These are phyloP conservation scores for Gautieria morchelliformis DNA, from an alignment of 768 basidiomycete species.

Conservation along the genomic window DNA sequence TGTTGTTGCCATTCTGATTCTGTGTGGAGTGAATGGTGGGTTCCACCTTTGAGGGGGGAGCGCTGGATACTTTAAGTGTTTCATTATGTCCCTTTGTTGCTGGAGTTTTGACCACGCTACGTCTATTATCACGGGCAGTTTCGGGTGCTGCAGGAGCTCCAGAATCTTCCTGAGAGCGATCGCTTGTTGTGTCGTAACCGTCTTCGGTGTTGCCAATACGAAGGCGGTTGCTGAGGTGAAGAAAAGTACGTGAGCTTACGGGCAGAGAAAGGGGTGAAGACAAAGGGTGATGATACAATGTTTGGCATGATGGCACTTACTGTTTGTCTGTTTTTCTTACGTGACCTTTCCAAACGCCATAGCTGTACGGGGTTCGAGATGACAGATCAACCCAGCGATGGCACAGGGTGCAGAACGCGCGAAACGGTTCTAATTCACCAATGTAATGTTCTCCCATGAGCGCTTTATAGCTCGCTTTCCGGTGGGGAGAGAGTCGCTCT, in stretches of 20 bases:
- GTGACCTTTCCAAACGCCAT: slow-evolving; percentile 8
- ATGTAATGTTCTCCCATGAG: background rate
- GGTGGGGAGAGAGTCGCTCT: slow-evolving; percentile 1
- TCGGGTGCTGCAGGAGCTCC: background rate
- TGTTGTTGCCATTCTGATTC: background rate
- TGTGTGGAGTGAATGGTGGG: background rate
- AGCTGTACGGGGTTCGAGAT: slow-evolving; percentile 2
- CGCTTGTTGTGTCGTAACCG: slow-evolving; percentile 1
- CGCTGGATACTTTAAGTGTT: background rate
- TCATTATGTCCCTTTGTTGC: background rate
- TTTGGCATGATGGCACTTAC: background rate
- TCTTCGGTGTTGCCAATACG: background rate
- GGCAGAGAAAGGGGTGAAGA: background rate
- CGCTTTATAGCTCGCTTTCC: slow-evolving; percentile 3
- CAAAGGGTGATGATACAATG: background rate
- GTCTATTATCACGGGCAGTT: background rate
- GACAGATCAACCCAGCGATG: slow-evolving; percentile 4
- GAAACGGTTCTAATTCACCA: slow-evolving; percentile 57
- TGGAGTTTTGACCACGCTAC: background rate
- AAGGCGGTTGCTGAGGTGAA: background rate
- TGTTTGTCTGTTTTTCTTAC: slow-evolving; percentile 1
- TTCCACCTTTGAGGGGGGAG: background rate
- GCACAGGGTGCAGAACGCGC: slow-evolving; percentile 5
- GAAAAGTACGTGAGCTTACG: background rate
- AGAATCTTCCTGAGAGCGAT: background rate